Evolutionary conservation across 768 basidiomycete genomes (phyloP), one percentile per base, ranked within the genome.

Genomic region (Rhodosporidiobolus sp.): DNA sequence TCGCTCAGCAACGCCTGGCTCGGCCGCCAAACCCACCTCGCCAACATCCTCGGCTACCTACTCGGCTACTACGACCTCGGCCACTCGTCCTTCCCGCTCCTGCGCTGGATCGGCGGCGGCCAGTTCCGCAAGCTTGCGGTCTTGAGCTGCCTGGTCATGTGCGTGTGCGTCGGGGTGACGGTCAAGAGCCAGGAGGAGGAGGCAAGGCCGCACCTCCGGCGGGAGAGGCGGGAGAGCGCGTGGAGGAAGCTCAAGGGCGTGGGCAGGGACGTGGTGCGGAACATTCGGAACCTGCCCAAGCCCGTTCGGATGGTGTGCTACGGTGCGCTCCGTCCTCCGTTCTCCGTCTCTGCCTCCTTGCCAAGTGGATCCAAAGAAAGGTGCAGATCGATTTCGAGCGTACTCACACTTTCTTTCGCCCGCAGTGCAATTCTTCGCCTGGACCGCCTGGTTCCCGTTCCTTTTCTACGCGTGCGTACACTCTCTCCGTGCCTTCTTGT

Each of bases 1-100:
- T 93, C 89, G 67, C 86, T 88, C n/a, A 93, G 90, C 8, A 99
- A 98, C 82, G 96, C 96, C 46, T 99, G 95, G 94, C 94, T 97
- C 69, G 90, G 94, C 57, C 85, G 92, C 72, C 96, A 97, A 90
- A 89, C 88, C 55, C 93, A 98, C 79, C 88, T 93, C n/a, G 96
- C 94, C 30, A 98, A 96, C 79, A 95, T 98, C 60, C 80, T 97
- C 74, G 96, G 96, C 16, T 97, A 88, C 82, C 91, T 91, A 3
- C 90, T 76, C 89, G 92, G 94, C 26, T 97, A 92, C 82, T 81
- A 96, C 65, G 92, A 95, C n/a, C 86, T 99, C 50, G 88, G 87
- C 0, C 83, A 87, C 67, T 83, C 94, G 63, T 43, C 38, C 38
- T 43, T 43, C 38, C 90, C 92, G 11, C 81, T 94, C 65, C 85